Evolutionary conservation across 768 basidiomycete species (phyloP).

Genomic region (Lactarius hatsudake): DNA sequence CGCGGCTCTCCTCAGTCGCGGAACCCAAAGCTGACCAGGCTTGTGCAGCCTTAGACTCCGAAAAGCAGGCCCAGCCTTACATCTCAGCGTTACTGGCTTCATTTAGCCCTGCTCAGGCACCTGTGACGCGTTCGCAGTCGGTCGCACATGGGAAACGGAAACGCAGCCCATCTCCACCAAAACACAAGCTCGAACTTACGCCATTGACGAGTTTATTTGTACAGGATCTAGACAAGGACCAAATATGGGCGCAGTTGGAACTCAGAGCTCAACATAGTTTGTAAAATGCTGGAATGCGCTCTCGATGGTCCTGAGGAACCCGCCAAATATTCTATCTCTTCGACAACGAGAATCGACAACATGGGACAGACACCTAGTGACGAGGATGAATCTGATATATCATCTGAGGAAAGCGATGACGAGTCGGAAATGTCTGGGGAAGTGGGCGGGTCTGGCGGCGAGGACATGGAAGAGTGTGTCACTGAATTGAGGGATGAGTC

Average conservation of each 20-base stretch:
- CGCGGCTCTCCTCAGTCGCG: background rate
- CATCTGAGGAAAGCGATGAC: slow-evolving; percentile 20
- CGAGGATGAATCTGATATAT: slow-evolving; percentile 29
- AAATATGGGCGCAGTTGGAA: slow-evolving; percentile 94
- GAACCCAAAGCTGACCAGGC: slow-evolving; percentile 9
- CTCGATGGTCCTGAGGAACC: slow-evolving; percentile 50
- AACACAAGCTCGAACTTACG: slow-evolving; percentile 49
- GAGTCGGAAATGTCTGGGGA: slow-evolving; percentile 35
- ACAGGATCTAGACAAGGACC: slow-evolving; percentile 78
- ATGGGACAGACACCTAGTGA: slow-evolving; percentile 33
- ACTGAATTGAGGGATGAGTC: slow-evolving; percentile 27
- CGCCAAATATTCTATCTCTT: slow-evolving; percentile 33
- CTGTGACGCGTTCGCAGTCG: slow-evolving; percentile 71
- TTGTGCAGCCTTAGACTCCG: slow-evolving; percentile 60
- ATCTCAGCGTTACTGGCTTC: slow-evolving; percentile 65
- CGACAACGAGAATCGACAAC: slow-evolving; percentile 27
- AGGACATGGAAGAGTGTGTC: slow-evolving; percentile 31
- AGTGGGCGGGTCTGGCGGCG: slow-evolving; percentile 29
- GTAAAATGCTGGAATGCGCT: slow-evolving; percentile 61
- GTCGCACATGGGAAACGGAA: slow-evolving; percentile 45
- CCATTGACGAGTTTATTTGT: slow-evolving; percentile 74
- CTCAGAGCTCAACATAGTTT: slow-evolving; percentile 69
- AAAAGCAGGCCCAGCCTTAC: slow-evolving; percentile 59
- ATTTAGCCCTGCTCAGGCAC: slow-evolving; percentile 62
- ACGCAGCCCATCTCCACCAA: slow-evolving; percentile 38